Base-by-base conservation (phyloP, 1,139 yeast species). In the Debaryomyces udenii region DNA sequence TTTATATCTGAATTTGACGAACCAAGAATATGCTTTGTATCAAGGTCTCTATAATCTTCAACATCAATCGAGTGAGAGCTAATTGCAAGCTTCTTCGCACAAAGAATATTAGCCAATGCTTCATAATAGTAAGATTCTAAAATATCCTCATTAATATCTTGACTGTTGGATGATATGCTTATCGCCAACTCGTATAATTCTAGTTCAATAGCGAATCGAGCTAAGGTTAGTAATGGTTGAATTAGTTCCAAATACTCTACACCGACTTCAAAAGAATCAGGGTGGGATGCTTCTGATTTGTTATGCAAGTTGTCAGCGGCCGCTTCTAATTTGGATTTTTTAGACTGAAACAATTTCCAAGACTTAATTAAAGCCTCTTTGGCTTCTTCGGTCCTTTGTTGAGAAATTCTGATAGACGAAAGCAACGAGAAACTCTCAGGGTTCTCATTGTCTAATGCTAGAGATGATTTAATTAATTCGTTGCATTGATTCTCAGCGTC, bases 321-420 rank as follows among this genome's bases (percentile, higher is more conserved):
- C 28, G 73, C 69, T 52, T 80, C 86, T 35, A 83, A 64, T 5
- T 45, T 47, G n/a, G 67, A 59, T 53, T 82, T 83, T 50, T 71
- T 80, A 10, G 48, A 52, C 37, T 72, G 72, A 56, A 83, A 88
- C 39, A 86, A 69, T 18, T 73, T 74, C 96, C 96, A 89, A 1
- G 96, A 75, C 52, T 77, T 77, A n/a, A 51, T 44, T 39, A 91
- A 69, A 0, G 96, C 93, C 26, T 74, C 72, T 41, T 68, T 64
- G 3, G 98, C 98, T 13, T 90, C 97, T 0, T 74, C 75, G 30
- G 70, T 72, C 38, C 82, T 71, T 57, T 85, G 93, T 62, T 94
- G 99, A 4, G 96, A 87, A 39, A 93, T 89, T 46, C 96, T 77
- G 48, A 94, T 87, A 26, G 96, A 89, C 3, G 96, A 91, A 46